Evolutionary conservation across 169 alveolate genomes (phyloP).

Genomic region (Eimeria sp.): DNA sequence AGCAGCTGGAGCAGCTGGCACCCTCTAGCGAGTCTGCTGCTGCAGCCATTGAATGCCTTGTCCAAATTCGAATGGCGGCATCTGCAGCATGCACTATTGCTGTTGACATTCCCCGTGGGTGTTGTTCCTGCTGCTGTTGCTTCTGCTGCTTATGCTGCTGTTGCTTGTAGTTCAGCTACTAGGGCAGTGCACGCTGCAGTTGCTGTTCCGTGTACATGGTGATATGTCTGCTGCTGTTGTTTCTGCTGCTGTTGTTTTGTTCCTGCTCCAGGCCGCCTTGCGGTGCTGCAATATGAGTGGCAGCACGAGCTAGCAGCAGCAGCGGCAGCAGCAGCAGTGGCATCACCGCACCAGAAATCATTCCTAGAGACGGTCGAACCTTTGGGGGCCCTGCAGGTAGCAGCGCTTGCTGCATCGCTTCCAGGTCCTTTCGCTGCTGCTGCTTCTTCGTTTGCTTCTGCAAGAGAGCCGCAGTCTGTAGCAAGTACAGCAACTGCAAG

Average conservation of each 20-base stretch:
- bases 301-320: slow-evolving; percentile 29
- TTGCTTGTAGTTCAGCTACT: not conserved
- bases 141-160: slow-evolving; percentile 15
- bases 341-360: not conserved
- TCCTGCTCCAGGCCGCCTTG: slow-evolving; percentile 4
- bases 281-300: slow-evolving; percentile 56
- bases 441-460: not conserved
- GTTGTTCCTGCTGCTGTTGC: not conserved
- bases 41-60: not conserved
- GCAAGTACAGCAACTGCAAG: too few relatives aligned
- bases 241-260: not conserved
- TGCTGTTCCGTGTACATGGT: not conserved
- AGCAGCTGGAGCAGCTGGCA: slow-evolving; percentile 9
- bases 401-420: slow-evolving; percentile 9
- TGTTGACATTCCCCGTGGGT: slow-evolving; percentile 1
- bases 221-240: not conserved
- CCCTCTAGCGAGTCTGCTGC: not conserved
- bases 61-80: not conserved
- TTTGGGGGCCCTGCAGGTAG: slow-evolving; percentile 39
- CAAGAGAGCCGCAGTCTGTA: not conserved
- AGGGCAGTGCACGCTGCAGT: not conserved
- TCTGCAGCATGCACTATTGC: slow-evolving; percentile 17
- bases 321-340: not conserved
- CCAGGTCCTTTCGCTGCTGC: slow-evolving; percentile 19
- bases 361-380: not conserved